Evolutionary conservation across 495 filamentous ascomycete genomes (phyloP).

Genomic region (Penicillium parvum): DNA sequence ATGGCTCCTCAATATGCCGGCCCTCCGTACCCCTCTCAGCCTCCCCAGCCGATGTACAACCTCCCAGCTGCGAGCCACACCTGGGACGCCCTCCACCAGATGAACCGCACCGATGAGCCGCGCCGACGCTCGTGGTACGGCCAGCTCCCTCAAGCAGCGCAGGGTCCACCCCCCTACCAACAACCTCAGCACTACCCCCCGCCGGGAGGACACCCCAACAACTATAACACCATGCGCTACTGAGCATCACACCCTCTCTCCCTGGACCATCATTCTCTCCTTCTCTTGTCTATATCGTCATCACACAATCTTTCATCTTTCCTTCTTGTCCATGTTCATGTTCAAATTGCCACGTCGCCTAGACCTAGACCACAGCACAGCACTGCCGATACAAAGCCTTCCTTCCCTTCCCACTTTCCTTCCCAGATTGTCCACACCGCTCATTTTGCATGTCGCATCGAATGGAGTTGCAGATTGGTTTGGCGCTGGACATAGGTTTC

Average conservation of each 20-base stretch:
- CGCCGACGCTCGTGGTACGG: conserved; percentile 42
- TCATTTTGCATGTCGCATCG: too few species aligned
- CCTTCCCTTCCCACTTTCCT: too few species aligned
- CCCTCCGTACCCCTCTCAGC: conserved; percentile 19
- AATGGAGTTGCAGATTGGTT: too few species aligned
- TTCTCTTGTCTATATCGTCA: neutral
- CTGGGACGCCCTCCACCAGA: conserved; percentile 40
- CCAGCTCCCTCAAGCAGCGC: conserved; percentile 23
- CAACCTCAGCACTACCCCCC: conserved; percentile 26
- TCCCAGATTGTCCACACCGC: too few species aligned
- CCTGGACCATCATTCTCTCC: neutral
- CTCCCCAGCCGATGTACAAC: conserved; percentile 32
- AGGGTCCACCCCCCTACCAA: conserved; percentile 23
- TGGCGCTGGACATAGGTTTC: too few species aligned
- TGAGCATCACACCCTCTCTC: too few species aligned
- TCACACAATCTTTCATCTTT: too few species aligned
- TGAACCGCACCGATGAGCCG: conserved; percentile 31
- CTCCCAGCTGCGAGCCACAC: conserved; percentile 40
- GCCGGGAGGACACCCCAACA: conserved; percentile 22
- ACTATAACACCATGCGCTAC: conserved; percentile 23
- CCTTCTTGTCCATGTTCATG: too few species aligned
- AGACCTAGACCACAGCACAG: too few species aligned
- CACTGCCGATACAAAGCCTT: too few species aligned
- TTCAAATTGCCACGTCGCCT: too few species aligned
- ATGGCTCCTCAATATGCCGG: conserved; percentile 17